These are phyloP conservation scores for Physcomitrellopsis africana DNA, from an alignment of 225 moss, liverwort and hornwort genomes.

Conservation along the genomic window DNA sequence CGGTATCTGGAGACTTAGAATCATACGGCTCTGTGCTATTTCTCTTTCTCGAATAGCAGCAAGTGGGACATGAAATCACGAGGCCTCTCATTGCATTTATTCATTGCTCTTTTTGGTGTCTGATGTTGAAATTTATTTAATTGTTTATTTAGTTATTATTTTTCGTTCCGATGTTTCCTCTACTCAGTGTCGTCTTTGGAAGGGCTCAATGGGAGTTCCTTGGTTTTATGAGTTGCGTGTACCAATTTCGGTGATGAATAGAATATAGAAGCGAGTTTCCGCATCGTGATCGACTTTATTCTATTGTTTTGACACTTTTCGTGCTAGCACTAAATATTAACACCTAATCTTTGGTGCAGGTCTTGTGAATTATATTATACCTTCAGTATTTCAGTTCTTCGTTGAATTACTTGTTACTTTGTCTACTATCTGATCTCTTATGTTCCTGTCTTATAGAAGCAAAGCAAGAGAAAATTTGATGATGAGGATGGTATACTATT, in stretches of 20 bases:
- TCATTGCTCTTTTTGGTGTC: too few relatives aligned
- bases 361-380: neutral
- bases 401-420: neutral
- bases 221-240: slow-evolving; percentile 8
- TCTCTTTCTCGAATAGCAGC: slow-evolving; percentile 9
- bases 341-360: slow-evolving; percentile 12
- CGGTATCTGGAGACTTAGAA: too few relatives aligned
- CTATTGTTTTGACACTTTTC: slow-evolving; percentile 5
- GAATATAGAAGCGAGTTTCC: neutral
- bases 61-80: neutral
- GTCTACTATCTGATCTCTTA: slow-evolving; percentile 22
- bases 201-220: neutral
- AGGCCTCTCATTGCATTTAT: neutral
- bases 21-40: neutral
- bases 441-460: slow-evolving; percentile 36
- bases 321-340: neutral
- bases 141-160: neutral
- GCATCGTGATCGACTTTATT: neutral
- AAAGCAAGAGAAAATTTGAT: slow-evolving; percentile 68
- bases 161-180: neutral
- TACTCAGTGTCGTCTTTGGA: neutral
- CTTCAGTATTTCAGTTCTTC: slow-evolving; percentile 1
- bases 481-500: slow-evolving; percentile 49
- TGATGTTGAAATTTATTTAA: too few relatives aligned
- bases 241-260: slow-evolving; percentile 2